A percentile compares a stretch with the other conserved stretches of the same genome.
Conservation (phyloP, 257 asterid genomes). For the Echites panduratus region DNA sequence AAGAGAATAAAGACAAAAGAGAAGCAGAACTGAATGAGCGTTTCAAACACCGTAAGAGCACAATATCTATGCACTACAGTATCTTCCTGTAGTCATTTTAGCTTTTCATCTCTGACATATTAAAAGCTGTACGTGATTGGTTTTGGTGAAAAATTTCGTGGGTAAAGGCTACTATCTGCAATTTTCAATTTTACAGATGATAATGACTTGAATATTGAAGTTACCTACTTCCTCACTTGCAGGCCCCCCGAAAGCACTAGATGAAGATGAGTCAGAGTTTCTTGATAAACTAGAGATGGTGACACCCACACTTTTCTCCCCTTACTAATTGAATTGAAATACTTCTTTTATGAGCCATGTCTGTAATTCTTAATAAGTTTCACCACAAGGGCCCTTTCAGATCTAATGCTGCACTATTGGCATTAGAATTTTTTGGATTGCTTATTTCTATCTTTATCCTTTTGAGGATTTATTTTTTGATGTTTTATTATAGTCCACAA, state of each 20-base stretch:
- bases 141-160: neutral
- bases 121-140: neutral
- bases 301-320: conserved; percentile 25
- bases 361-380: neutral
- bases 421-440: neutral
- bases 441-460: neutral
- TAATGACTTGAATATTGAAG: neutral
- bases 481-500: neutral
- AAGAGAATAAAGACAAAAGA: conserved; percentile 88
- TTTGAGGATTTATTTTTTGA: neutral
- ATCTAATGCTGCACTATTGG: neutral
- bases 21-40: conserved; percentile 96
- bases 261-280: conserved; percentile 95
- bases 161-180: neutral
- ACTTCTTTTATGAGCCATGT: neutral
- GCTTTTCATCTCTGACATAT: neutral
- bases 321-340: neutral
- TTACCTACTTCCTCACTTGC: conserved; percentile 17
- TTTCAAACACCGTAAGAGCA: conserved; percentile 76
- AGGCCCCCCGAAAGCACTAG: conserved; percentile 98
- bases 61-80: neutral
- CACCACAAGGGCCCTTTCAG: neutral
- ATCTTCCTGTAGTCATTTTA: neutral
- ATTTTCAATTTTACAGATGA: neutral
- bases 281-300: conserved; percentile 75